Evolutionary conservation across 169 alveolate species (phyloP).

Genomic region (Amoebophrya sp.): DNA sequence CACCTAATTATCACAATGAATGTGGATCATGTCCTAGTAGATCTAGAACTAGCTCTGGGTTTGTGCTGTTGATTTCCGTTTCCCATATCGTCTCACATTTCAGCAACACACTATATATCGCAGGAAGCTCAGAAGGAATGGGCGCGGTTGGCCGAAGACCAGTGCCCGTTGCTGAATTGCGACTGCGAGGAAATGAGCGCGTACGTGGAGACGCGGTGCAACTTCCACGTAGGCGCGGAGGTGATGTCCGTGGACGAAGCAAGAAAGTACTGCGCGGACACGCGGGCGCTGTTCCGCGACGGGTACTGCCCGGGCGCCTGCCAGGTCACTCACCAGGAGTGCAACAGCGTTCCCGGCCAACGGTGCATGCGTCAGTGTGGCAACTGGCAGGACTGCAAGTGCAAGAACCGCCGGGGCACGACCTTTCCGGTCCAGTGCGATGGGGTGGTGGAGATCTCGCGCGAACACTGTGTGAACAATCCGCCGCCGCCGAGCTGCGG

Average conservation of each 20-base stretch:
- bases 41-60: no score
- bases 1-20: no score
- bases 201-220: conserved; percentile 1
- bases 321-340: background rate
- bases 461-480: background rate
- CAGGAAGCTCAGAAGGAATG: background rate
- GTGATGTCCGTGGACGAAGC: background rate
- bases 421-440: background rate
- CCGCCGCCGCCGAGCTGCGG: background rate
- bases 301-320: background rate
- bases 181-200: background rate
- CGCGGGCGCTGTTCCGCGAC: background rate
- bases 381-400: background rate
- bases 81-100: no score
- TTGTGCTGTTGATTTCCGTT: no score
- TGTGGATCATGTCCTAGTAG: no score
- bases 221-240: background rate
- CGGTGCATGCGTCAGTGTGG: background rate
- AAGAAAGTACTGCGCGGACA: background rate
- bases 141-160: background rate
- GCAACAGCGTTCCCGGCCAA: background rate
- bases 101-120: no score
- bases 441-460: background rate
- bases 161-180: background rate
- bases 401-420: background rate